Base-by-base conservation (phyloP, 2,329 filamentous ascomycete genomes). In the Cladosporium sp. region DNA sequence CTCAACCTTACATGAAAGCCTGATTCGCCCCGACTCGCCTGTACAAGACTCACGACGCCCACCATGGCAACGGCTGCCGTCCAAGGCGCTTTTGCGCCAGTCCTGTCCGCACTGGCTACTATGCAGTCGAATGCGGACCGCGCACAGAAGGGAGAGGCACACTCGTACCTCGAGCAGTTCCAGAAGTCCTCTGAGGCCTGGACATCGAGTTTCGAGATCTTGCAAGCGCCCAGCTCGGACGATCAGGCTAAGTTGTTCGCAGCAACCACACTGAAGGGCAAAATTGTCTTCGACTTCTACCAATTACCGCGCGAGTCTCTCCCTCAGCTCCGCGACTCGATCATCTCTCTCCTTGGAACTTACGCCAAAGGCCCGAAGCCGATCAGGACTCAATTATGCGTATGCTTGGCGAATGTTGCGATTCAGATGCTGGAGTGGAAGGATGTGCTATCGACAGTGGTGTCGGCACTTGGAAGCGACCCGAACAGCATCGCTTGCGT, bases 371-470 rank as follows among this genome's bases (percentile, higher is more conserved):
- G 91, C 6, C 89, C 89, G 29, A 88, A 90, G 69, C 79, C 81
- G 7, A 73, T 77, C 38, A 80, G 93, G 64, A 87, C 94, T 58
- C 92, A 96, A 72, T 79, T 98, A 54, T 95, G 90, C 68, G 91
- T 98, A 52, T 96, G 91, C 71, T 76, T 98, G 65, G 92, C 92
- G 15, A 92, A 92, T 65, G 74, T 98, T 64, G 93, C 93, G 53
- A 95, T 98, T 62, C 91, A 97, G 72, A 94, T 97, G 89, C 85
- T 83, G 62, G 80, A 85, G 41, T 98, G 93, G 93, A 92, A 94
- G 72, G 86, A 97, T 67, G 93, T 97, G 47, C 75, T 98, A 55
- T 78, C 82, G 40, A 84, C 85, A 46, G 86, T 97, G 42, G 87
- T 95, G 48, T 79, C 83, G 50, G 80, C 87, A 38, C 80, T 97